phyloP scores from a whole-genome alignment of 148 eudicot genomes.

The Arbutus unedo region DNA sequence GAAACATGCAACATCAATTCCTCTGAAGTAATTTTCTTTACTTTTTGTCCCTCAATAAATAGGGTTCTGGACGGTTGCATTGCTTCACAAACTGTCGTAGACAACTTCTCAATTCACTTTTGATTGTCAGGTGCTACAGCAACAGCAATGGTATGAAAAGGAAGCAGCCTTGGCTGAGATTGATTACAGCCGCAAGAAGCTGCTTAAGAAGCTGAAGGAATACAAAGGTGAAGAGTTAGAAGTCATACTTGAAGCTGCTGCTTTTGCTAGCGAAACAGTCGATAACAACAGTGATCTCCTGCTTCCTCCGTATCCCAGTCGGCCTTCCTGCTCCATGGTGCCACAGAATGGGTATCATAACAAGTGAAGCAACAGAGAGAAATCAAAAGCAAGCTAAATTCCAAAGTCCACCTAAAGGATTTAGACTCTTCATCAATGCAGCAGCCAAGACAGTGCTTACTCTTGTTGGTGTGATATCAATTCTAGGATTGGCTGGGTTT shows the following conservation, averaged over 20 bases:
- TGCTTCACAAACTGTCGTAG: neutral
- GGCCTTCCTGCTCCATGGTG: slow-evolving; percentile 35
- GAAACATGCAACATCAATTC: neutral
- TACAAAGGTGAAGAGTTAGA: slow-evolving; percentile 76
- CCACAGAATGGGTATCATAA: slow-evolving; percentile 35
- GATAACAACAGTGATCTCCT: slow-evolving; percentile 60
- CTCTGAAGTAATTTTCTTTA: no score
- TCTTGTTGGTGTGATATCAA: slow-evolving; percentile 63
- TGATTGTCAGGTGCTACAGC: slow-evolving; percentile 61
- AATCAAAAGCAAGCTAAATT: slow-evolving; percentile 23
- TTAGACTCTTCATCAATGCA: slow-evolving; percentile 45
- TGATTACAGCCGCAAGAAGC: slow-evolving; percentile 63
- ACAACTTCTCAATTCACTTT: slow-evolving; percentile 5
- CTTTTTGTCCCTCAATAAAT: neutral
- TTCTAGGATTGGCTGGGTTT: slow-evolving; percentile 76
- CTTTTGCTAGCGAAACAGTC: slow-evolving; percentile 79
- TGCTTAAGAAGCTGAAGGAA: slow-evolving; percentile 70
- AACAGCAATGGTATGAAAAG: slow-evolving; percentile 84
- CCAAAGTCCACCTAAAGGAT: slow-evolving; percentile 39
- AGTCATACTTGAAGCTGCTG: slow-evolving; percentile 71
- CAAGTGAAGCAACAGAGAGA: slow-evolving; percentile 21
- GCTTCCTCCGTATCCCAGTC: slow-evolving; percentile 76
- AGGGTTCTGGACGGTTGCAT: neutral
- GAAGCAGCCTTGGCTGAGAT: slow-evolving; percentile 80
- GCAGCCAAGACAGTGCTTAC: slow-evolving; percentile 73